Evolutionary conservation across 257 asterid genomes (phyloP).

Genomic region (Solanum bulbocastanum): DNA sequence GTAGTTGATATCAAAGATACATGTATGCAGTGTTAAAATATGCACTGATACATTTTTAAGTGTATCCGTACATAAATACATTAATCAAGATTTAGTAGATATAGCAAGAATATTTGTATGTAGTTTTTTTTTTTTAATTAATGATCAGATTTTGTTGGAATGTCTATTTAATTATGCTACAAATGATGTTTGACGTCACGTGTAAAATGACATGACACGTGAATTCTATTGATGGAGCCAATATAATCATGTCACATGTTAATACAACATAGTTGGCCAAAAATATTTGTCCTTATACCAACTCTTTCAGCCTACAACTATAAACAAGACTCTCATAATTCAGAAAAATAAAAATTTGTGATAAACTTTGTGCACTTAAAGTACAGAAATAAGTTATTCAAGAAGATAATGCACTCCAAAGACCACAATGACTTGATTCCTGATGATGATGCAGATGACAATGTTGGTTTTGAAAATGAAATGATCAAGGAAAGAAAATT

Average conservation of each 20-base stretch:
- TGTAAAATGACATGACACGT: neutral
- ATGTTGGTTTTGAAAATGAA: neutral
- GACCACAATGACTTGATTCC: neutral
- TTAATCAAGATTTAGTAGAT: neutral
- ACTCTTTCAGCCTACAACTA: neutral
- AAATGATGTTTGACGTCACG: too few species aligned
- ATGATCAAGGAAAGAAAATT: neutral
- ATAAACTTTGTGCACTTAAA: neutral
- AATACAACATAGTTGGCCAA: neutral
- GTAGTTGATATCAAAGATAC: neutral
- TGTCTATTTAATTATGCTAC: neutral
- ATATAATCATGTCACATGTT: neutral
- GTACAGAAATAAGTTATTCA: neutral
- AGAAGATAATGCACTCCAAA: neutral
- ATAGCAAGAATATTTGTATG: too few species aligned
- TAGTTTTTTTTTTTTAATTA: neutral
- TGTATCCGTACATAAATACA: neutral
- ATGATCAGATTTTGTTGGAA: neutral
- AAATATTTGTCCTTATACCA: too few species aligned
- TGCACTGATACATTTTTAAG: neutral
- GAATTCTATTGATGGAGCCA: too few species aligned
- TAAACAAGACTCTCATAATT: neutral
- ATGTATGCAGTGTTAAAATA: too few species aligned
- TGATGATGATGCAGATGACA: neutral
- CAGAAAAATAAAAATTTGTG: neutral